Percentiles rank a stretch among this genome's conserved stretches.
Conservation (phyloP, 192 early-diverging fungal genomes). For the Coemansia sp. region DNA sequence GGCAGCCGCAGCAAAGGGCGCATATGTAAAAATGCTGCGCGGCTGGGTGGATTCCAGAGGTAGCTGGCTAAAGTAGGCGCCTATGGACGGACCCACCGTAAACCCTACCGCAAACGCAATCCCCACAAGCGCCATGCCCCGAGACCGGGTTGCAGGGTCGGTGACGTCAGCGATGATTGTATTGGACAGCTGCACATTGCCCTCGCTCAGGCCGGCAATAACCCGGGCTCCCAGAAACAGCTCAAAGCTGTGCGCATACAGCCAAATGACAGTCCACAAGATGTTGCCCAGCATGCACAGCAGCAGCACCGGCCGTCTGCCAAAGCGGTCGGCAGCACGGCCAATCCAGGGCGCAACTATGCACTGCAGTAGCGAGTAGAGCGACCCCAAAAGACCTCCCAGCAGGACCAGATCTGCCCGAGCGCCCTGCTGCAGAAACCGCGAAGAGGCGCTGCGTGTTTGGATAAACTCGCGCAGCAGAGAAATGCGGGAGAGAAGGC, state of each 20-base stretch:
- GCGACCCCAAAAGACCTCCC: conserved; percentile 85
- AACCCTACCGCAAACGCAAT: conserved; percentile 97
- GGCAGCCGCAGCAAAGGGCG: conserved; percentile 86
- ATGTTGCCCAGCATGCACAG: conserved; percentile 92
- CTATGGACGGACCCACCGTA: conserved; percentile 89
- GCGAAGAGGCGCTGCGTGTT: conserved; percentile 29
- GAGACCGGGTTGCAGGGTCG: conserved; percentile 67
- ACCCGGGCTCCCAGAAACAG: conserved; percentile 81
- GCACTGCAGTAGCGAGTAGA: conserved; percentile 95
- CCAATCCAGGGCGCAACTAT: conserved; percentile 84
- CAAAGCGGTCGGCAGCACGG: conserved; percentile 70
- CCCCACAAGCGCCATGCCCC: conserved; percentile 87
- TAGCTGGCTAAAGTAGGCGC: conserved; percentile 65
- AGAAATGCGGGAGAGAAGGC: conserved; percentile 13
- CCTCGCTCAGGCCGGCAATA: conserved; percentile 92
- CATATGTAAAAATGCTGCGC: conserved; percentile 13
- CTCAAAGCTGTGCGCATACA: conserved; percentile 79
- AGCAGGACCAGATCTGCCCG: conserved; percentile 72
- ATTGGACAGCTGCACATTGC: conserved; percentile 95
- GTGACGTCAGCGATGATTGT: conserved; percentile 96
- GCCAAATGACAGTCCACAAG: conserved; percentile 86
- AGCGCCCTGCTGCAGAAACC: conserved; percentile 33
- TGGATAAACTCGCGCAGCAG: conserved; percentile 17
- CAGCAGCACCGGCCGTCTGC: conserved; percentile 78
- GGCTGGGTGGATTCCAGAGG: conserved; percentile 8